Base-by-base conservation (phyloP, 2,329 filamentous ascomycete genomes). In the Calonectria pseudoreteaudii region DNA sequence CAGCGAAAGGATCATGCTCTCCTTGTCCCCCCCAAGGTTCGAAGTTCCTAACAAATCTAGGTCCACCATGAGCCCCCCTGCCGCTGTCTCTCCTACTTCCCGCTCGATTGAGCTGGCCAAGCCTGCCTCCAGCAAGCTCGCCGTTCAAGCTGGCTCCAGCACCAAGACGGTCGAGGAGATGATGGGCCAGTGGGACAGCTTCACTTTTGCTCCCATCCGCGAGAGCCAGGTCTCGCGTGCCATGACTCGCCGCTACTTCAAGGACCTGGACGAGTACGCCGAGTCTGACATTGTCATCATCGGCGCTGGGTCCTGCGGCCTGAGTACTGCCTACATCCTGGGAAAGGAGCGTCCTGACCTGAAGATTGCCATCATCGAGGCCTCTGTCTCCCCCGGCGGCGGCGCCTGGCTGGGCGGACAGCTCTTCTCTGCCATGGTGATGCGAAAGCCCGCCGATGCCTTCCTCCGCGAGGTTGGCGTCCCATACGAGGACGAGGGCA, bases 1-100 rank as follows among this genome's bases (percentile, higher is more conserved):
- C 94, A 95, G 95, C 95, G 95, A 95, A 97, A 98, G 95, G 94
- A 98, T 97, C 95, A 97, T 98, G 95, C 94, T 91, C 91, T 90
- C 88, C 87, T 86, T 86, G 84, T 81, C 83, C 83, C 80, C 81
- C 77, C n/a, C n/a, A n/a, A n/a, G 79, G 81, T 69, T 18, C 36
- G 26, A 58, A 75, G 66, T 75, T 75, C 79, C 83, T 85, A 83
- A 85, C 82, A 74, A 74, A 28, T 44, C 26, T 62, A 81, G 80
- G 75, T 68, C 68, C 64, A 80, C 73, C 73, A 81, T 97, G 95
- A 92, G 94, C 88, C 95, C 95, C 81, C 93, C 94, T 78, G 90
- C 93, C 84, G 93, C 93, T 80, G 88, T 92, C 81, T 91, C 91
- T 76, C 87, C 89, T 66, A 87, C 87, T 81, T 86, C 89, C 84